Evolutionary conservation across 2,329 filamentous ascomycete genomes (phyloP).

Genomic region (Harringtonia lauricola): DNA sequence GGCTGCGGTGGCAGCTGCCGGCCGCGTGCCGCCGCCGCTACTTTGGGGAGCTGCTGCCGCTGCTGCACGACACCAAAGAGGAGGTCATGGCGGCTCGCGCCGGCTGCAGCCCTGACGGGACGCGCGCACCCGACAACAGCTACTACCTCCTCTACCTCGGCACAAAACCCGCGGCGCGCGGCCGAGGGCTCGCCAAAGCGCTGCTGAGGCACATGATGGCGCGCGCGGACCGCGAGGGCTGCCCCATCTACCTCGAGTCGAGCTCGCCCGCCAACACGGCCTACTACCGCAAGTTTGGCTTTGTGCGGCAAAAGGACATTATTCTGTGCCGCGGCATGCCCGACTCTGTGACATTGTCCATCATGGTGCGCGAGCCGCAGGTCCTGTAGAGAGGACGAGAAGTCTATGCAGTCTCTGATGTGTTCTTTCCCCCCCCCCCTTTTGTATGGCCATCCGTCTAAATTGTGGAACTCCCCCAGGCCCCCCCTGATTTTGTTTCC

Average conservation of each 20-base stretch:
- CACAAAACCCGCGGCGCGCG: conserved; percentile 57
- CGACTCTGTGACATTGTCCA: conserved; percentile 55
- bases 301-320: conserved; percentile 53
- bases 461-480: too few relatives aligned
- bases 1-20: conserved; percentile 63
- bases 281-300: conserved; percentile 70
- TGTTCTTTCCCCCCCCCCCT: neutral
- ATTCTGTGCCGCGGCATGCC: conserved; percentile 42
- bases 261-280: conserved; percentile 55
- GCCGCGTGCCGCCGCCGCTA: conserved; percentile 62
- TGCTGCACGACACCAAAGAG: conserved; percentile 62
- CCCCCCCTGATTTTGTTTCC: too few relatives aligned
- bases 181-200: conserved; percentile 62
- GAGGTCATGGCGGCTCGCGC: conserved; percentile 57
- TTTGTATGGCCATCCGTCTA: neutral
- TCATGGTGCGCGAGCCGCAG: conserved; percentile 71
- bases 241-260: conserved; percentile 68
- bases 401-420: neutral
- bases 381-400: neutral
- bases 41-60: conserved; percentile 65
- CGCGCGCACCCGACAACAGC: conserved; percentile 23
- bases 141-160: conserved; percentile 83
- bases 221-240: conserved; percentile 56
- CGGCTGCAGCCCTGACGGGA: conserved; percentile 27
- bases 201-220: conserved; percentile 59